A percentile compares a stretch with the other conserved stretches of the same genome.
Conservation (phyloP, 768 basidiomycete genomes). For the Hygrophorus russula region DNA sequence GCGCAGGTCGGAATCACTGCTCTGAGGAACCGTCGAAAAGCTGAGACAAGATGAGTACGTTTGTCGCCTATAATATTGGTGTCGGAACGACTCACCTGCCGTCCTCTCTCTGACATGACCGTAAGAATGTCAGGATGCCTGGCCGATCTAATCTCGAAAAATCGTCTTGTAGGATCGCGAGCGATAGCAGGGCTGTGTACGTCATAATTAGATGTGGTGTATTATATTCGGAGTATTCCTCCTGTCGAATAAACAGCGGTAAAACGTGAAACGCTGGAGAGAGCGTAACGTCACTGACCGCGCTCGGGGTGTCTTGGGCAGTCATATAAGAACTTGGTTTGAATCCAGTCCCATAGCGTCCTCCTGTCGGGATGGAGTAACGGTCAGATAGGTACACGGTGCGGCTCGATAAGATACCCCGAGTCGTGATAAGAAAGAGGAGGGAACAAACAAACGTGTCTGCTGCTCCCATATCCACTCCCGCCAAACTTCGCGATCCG, state of each 20-base stretch:
- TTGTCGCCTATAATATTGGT: not conserved
- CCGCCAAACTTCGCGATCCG: constrained; percentile 53
- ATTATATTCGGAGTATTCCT: constrained; percentile 39
- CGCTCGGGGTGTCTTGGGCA: constrained; percentile 9
- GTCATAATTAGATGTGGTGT: constrained; percentile 86
- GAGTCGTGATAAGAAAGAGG: constrained; percentile 5
- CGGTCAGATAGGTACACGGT: too few relatives aligned
- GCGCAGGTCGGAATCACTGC: constrained; percentile 68
- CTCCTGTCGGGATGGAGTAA: constrained; percentile 26
- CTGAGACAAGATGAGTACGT: constrained; percentile 21
- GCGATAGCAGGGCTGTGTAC: constrained; percentile 77
- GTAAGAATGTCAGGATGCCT: constrained; percentile 58
- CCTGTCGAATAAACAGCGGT: constrained; percentile 11
- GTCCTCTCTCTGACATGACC: constrained; percentile 62
- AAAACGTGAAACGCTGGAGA: constrained; percentile 1
- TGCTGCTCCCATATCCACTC: constrained; percentile 92
- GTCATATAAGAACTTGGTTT: constrained; percentile 68
- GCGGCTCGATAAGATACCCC: too few relatives aligned
- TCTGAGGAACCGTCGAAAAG: constrained; percentile 59
- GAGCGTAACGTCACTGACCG: constrained; percentile 6
- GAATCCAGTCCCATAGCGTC: constrained; percentile 57
- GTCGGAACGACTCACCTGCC: constrained; percentile 53
- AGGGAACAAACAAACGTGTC: constrained; percentile 29
- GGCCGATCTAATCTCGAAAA: constrained; percentile 57
- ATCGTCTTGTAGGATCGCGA: constrained; percentile 83